Base-by-base conservation (phyloP, 2,329 filamentous ascomycete species). In the Graphium sp. region DNA sequence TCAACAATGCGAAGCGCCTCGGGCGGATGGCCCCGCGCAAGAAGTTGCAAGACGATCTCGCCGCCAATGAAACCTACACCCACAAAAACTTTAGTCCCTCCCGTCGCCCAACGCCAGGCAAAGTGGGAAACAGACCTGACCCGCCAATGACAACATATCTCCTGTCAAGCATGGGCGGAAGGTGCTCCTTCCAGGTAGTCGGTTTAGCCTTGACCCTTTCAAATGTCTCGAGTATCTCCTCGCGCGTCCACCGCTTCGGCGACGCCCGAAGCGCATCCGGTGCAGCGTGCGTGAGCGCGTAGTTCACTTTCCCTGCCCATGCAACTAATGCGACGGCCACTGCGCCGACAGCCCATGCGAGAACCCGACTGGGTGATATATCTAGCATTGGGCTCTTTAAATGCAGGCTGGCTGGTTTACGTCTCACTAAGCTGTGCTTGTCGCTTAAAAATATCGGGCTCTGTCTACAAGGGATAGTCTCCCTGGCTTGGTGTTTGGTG, bases 1-100 rank as follows among this genome's bases (percentile, higher is more conserved):
- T 72, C 67, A 26, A 69, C 34, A 30, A 69, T 57, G 8, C 66
- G 62, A 34, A 72, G 62, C 18, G 57, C 54, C 22, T 51, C 41
- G 2, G 63, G 54, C 4, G 53, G 46, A 25, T 66, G 60, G 8
- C 66, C 66, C 5, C 60, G 61, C 13, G 54, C 51, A 7, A 70
- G 48, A 7, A 71, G 56, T 34, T 67, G 60, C 7, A 59, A 46
- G 8, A 66, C 58, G 19, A 71, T 60, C 42, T 59, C 61, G 18
- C 62, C 57, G 4, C 66, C 66, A 3, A 71, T 60, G 18, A 69
- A 55, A 5, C 65, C 63, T 65, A 14, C 7, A 10, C 2, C 15
- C 11, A 10, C 24, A 12, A 18, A 15, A 7, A 4, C n/a, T n/a
- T n/a, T n/a, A n/a, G n/a, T n/a, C n/a, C n/a, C n/a, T n/a, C n/a